Percentiles rank a stretch among this genome's conserved stretches.
phyloP scores from a whole-genome alignment of 1,139 yeast genomes.

The Taphrina pruni region DNA sequence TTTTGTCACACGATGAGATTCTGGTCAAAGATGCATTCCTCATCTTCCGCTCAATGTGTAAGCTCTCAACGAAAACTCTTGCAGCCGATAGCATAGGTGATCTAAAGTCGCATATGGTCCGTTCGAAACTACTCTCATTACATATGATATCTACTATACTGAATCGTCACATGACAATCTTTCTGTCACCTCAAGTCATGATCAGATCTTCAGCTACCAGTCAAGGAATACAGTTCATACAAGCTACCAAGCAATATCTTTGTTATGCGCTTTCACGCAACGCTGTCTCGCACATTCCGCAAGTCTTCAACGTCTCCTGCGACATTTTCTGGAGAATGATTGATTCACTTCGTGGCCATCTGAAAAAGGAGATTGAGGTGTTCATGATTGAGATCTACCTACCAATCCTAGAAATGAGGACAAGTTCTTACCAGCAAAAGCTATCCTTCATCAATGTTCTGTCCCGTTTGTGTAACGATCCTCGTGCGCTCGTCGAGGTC shows the following conservation, averaged over 20 bases:
- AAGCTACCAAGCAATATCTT: slow-evolving; percentile 82
- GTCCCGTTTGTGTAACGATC: slow-evolving; percentile 82
- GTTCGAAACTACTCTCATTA: slow-evolving; percentile 86
- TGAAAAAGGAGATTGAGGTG: slow-evolving; percentile 91
- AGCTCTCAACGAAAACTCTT: slow-evolving; percentile 78
- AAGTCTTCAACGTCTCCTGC: slow-evolving; percentile 87
- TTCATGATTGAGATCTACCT: slow-evolving; percentile 91
- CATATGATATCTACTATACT: slow-evolving; percentile 86
- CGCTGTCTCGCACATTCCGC: slow-evolving; percentile 89
- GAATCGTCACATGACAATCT: slow-evolving; percentile 82
- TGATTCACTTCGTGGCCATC: slow-evolving; percentile 80
- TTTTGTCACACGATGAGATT: slow-evolving; percentile 64
- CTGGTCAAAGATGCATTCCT: slow-evolving; percentile 89
- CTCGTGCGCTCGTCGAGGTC: slow-evolving; percentile 87
- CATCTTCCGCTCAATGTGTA: slow-evolving; percentile 92
- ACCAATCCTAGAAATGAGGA: slow-evolving; percentile 89
- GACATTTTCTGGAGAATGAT: slow-evolving; percentile 92
- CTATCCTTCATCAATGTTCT: slow-evolving; percentile 79
- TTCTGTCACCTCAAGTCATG: slow-evolving; percentile 67
- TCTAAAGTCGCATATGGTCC: slow-evolving; percentile 86
- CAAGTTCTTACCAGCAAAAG: slow-evolving; percentile 91
- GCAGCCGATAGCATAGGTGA: slow-evolving; percentile 66
- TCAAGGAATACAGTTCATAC: slow-evolving; percentile 70
- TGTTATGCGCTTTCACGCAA: slow-evolving; percentile 85
- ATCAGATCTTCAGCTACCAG: slow-evolving; percentile 64